Conservation (phyloP, 2,329 filamentous ascomycete species). For the Fusarium piperis region DNA sequence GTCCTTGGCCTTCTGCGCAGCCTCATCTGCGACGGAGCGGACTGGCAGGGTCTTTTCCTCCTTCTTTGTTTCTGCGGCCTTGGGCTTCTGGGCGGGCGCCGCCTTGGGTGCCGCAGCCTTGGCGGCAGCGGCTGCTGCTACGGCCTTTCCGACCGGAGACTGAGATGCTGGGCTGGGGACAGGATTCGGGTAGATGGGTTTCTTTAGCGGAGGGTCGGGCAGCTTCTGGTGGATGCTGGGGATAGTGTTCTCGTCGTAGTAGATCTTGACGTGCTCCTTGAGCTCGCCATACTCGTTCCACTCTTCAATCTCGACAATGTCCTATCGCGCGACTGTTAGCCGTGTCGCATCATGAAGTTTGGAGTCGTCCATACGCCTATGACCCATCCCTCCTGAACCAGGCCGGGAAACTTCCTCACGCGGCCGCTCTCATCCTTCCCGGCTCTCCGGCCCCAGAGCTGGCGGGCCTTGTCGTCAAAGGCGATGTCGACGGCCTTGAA, state of each 20-base stretch:
- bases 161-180: constrained; percentile 36
- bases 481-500: constrained; percentile 94
- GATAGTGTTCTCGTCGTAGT: constrained; percentile 70
- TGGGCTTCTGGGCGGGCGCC: constrained; percentile 13
- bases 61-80: constrained; percentile 34
- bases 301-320: constrained; percentile 93
- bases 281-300: constrained; percentile 99
- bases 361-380: constrained; percentile 74
- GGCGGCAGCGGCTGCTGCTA: constrained; percentile 31
- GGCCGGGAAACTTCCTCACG: constrained; percentile 80
- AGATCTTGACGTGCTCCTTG: constrained; percentile 81
- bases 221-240: constrained; percentile 64
- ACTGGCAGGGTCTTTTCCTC: constrained; percentile 54
- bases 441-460: constrained; percentile 86
- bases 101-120: constrained; percentile 37
- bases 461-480: constrained; percentile 86
- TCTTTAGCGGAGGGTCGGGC: constrained; percentile 46
- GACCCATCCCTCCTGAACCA: constrained; percentile 88
- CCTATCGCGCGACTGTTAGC: constrained; percentile 61
- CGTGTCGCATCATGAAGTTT: neutral
- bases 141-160: constrained; percentile 31
- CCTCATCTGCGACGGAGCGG: constrained; percentile 70
- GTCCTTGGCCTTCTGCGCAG: constrained; percentile 71
- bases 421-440: constrained; percentile 74
- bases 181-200: constrained; percentile 43